A percentile compares a stretch with the other conserved stretches of the same genome.
Conservation (phyloP, 345 rosid genomes). For the Turnera subulata region DNA sequence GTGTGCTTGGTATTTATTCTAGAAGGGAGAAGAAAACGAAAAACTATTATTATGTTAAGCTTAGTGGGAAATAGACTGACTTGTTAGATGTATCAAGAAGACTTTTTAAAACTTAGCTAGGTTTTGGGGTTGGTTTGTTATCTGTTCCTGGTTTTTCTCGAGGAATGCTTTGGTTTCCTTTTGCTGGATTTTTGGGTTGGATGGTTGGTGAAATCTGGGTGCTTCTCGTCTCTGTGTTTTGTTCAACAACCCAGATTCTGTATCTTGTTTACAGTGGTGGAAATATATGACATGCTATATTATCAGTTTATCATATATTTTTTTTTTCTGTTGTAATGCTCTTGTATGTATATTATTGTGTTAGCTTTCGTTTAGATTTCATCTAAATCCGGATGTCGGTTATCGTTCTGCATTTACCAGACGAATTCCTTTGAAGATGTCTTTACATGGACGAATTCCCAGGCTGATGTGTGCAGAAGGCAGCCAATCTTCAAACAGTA, state of each 20-base stretch:
- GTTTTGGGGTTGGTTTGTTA: constrained; percentile 20
- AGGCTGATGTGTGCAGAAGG: no score
- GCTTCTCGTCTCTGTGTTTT: constrained; percentile 18
- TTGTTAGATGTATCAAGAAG: constrained; percentile 31
- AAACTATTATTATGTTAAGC: constrained; percentile 9
- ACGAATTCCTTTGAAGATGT: no score
- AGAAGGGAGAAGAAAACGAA: constrained; percentile 18
- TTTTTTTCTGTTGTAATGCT: no score
- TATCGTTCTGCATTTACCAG: no score
- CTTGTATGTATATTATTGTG: no score
- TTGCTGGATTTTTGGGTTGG: constrained; percentile 12
- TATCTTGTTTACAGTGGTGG: constrained; percentile 5
- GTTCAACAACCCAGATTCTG: constrained; percentile 24
- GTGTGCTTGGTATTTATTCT: constrained; percentile 35
- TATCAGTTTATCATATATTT: no score
- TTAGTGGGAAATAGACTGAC: constrained; percentile 36
- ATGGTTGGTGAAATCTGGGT: constrained; percentile 29
- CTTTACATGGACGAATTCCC: no score
- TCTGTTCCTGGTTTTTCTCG: not conserved
- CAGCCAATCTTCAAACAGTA: no score
- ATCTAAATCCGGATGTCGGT: no score
- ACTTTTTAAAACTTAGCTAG: constrained; percentile 24
- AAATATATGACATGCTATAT: not conserved
- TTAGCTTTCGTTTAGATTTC: no score
- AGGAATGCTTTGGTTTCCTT: constrained; percentile 10